phyloP scores from a whole-genome alignment of 2,329 filamentous ascomycete genomes.

The Ophiostoma australiae region DNA sequence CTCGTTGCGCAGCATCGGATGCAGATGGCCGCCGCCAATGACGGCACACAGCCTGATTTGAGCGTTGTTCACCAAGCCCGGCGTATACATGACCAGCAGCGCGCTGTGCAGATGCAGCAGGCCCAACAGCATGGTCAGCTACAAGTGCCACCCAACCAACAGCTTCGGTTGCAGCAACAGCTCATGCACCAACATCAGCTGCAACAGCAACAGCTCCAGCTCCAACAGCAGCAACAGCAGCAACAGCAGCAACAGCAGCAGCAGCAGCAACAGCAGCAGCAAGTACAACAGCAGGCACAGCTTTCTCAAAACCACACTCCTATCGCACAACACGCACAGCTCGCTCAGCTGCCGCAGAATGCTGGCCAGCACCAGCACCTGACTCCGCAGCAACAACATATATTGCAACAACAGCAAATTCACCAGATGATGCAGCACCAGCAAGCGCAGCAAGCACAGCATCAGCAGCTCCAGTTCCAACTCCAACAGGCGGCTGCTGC shows the following conservation, averaged over 20 bases:
- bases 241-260: conserved; percentile 47
- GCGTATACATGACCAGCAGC: conserved; percentile 61
- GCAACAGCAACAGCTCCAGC: conserved; percentile 48
- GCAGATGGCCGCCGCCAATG: conserved; percentile 30
- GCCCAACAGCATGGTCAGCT: conserved; percentile 49
- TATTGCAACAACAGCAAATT: conserved; percentile 36
- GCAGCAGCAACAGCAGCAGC: conserved; percentile 29
- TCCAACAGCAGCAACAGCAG: conserved; percentile 40
- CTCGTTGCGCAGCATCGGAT: conserved; percentile 55
- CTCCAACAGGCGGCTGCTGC: conserved; percentile 28
- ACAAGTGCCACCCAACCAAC: conserved; percentile 41
- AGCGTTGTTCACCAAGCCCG: conserved; percentile 59
- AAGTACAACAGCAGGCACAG: conserved; percentile 34
- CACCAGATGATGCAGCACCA: conserved; percentile 33
- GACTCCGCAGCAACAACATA: conserved; percentile 35
- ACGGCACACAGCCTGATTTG: conserved; percentile 43
- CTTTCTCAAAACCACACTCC: conserved; percentile 21
- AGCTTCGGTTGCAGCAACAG: conserved; percentile 60
- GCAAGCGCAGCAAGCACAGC: conserved; percentile 46
- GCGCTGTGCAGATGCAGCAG: conserved; percentile 45
- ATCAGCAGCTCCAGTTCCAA: conserved; percentile 30
- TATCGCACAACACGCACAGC: conserved; percentile 24
- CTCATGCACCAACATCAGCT: conserved; percentile 36
- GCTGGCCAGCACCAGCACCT: conserved; percentile 17
- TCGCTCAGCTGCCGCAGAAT: conserved; percentile 15